Conservation (phyloP, 208 protist genomes). For the Acanthamoeba culbertsoni region DNA sequence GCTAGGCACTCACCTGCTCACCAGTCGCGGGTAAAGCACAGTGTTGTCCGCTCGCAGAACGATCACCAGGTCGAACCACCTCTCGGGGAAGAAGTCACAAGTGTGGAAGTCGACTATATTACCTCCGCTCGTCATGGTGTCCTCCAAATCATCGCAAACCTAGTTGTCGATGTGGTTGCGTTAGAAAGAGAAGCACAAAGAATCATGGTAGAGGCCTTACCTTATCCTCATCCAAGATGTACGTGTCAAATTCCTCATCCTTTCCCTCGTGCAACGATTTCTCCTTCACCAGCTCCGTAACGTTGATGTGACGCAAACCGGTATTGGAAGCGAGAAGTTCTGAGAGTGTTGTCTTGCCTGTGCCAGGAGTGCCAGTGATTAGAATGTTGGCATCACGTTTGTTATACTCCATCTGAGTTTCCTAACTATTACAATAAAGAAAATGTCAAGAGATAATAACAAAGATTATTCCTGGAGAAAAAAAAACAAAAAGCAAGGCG, state of each 20-base stretch:
- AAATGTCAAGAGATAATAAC: background rate
- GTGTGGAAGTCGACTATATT: constrained; percentile 95
- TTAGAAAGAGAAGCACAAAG: background rate
- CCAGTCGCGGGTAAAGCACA: constrained; percentile 91
- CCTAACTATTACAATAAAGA: background rate
- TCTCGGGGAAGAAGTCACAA: constrained; percentile 95
- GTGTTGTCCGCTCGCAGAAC: constrained; percentile 92
- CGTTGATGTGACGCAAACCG: constrained; percentile 66
- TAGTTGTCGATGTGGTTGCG: constrained; percentile 6
- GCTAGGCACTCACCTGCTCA: constrained; percentile 71
- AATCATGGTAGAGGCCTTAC: constrained; percentile 23
- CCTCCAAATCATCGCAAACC: constrained; percentile 94
- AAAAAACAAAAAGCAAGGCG: background rate
- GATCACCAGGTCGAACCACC: constrained; percentile 97
- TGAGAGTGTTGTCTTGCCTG: constrained; percentile 94
- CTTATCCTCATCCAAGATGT: constrained; percentile 94
- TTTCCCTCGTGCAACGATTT: constrained; percentile 90
- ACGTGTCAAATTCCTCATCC: constrained; percentile 92
- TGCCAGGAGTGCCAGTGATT: constrained; percentile 94
- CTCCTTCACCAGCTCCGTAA: constrained; percentile 90
- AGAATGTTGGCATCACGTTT: constrained; percentile 52
- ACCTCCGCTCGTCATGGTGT: constrained; percentile 87
- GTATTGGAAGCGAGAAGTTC: constrained; percentile 83
- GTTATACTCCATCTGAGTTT: background rate
- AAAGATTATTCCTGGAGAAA: background rate